Percentiles rank a stretch among this genome's conserved stretches.
Conservation (phyloP, 192 early-diverging fungal genomes). For the Coemansia sp. region DNA sequence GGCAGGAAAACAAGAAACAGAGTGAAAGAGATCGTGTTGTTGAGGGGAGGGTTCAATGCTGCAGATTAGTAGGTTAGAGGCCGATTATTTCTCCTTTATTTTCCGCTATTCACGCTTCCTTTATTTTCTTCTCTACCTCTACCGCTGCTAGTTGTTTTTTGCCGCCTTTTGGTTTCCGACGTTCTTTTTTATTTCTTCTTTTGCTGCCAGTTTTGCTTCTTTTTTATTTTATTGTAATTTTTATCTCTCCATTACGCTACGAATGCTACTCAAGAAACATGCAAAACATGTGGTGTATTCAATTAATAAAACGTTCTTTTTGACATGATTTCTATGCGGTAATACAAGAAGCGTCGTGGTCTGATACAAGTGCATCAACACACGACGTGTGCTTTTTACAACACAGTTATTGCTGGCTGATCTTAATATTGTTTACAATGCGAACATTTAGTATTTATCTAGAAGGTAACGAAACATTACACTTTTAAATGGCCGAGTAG, state of each 20-base stretch:
- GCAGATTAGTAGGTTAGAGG: neutral
- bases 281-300: too few species aligned
- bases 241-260: neutral
- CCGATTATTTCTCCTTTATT: neutral
- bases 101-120: neutral
- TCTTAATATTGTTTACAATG: too few species aligned
- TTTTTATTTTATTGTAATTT: neutral
- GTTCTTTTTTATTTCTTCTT: neutral
- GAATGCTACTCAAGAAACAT: neutral
- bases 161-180: neutral
- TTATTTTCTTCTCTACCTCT: neutral
- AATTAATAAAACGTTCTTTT: too few species aligned
- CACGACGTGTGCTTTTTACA: too few species aligned
- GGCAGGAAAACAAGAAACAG: neutral
- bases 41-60: neutral
- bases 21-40: too few species aligned
- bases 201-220: neutral
- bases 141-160: neutral
- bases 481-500: neutral
- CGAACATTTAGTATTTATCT: too few species aligned
- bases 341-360: too few species aligned
- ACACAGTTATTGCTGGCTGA: too few species aligned
- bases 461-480: neutral
- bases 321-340: too few species aligned
- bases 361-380: too few species aligned